A percentile compares a stretch with the other conserved stretches of the same genome.
Evolutionary conservation across 2,329 filamentous ascomycete genomes (phyloP).

Genomic region (Rhytidhysteron rufulum): DNA sequence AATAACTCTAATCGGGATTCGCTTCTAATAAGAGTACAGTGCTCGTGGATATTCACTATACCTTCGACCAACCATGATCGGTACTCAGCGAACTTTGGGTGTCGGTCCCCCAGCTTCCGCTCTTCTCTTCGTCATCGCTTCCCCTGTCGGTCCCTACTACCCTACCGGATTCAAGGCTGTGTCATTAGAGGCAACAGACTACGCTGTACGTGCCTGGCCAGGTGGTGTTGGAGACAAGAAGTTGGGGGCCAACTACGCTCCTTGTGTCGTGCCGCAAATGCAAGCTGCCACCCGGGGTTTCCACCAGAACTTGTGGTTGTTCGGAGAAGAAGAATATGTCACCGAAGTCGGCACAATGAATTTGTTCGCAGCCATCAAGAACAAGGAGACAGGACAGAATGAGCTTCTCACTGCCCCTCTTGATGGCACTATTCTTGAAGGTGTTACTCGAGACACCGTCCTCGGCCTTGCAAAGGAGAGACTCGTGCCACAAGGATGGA

Average conservation of each 20-base stretch:
- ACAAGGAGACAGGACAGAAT: constrained; percentile 84
- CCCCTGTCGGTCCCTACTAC: constrained; percentile 95
- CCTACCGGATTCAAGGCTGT: constrained; percentile 98
- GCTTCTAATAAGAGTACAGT: constrained; percentile 27
- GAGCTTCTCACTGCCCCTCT: constrained; percentile 93
- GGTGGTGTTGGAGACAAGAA: constrained; percentile 98
- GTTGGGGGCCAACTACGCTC: constrained; percentile 98
- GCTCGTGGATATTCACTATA: constrained; percentile 87
- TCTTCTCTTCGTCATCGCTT: constrained; percentile 90
- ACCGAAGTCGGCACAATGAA: constrained; percentile 99
- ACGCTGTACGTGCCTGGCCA: constrained; percentile 95
- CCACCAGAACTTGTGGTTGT: constrained; percentile 98
- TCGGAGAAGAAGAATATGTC: constrained; percentile 90
- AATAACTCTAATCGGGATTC: neutral
- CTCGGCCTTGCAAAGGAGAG: constrained; percentile 81
- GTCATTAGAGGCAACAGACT: constrained; percentile 91
- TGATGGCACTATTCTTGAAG: constrained; percentile 93
- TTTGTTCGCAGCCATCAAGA: constrained; percentile 81
- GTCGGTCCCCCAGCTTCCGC: constrained; percentile 90
- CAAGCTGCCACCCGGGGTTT: constrained; percentile 87
- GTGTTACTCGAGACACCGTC: constrained; percentile 89
- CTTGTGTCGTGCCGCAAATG: constrained; percentile 94
- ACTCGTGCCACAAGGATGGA: constrained; percentile 82
- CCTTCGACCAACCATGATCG: constrained; percentile 93
- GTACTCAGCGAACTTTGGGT: constrained; percentile 90